A percentile compares a stretch with the other conserved stretches of the same genome.
These are phyloP conservation scores for Rubus parviflorus DNA, from an alignment of 306 rosid genomes.

Conservation along the genomic window DNA sequence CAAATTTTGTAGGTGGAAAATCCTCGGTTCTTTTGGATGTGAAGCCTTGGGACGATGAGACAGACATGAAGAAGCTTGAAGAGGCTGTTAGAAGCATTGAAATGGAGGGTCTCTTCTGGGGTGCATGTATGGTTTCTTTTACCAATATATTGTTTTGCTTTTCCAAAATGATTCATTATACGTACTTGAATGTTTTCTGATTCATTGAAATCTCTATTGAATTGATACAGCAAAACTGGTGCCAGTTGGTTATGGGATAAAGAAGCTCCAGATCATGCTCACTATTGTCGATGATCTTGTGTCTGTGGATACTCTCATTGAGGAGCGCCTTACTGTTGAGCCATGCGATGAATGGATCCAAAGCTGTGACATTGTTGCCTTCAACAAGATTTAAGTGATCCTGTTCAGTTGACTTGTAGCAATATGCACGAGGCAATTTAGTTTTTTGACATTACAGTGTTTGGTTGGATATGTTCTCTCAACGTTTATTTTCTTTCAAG, in stretches of 20 bases:
- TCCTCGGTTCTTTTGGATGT: constrained; percentile 86
- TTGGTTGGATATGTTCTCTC: background rate
- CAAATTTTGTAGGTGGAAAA: constrained; percentile 58
- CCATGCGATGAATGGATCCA: constrained; percentile 71
- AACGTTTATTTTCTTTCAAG: background rate
- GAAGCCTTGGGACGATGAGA: constrained; percentile 97
- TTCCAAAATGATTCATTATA: background rate
- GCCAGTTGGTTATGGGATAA: constrained; percentile 86
- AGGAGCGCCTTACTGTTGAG: constrained; percentile 69
- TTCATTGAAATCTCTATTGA: constrained; percentile 1
- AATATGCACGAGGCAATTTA: constrained; percentile 1
- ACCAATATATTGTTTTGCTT: background rate
- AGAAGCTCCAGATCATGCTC: constrained; percentile 85
- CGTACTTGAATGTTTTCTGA: background rate
- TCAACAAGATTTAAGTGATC: constrained; percentile 72
- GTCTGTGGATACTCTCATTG: constrained; percentile 72
- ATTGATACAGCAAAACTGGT: constrained; percentile 68
- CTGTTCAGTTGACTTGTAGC: background rate
- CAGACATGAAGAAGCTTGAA: constrained; percentile 93
- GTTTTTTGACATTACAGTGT: constrained; percentile 9
- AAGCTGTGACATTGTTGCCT: constrained; percentile 93
- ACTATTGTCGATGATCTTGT: constrained; percentile 85
- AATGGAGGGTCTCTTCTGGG: constrained; percentile 80
- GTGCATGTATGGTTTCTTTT: constrained; percentile 67
- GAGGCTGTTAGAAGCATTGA: constrained; percentile 77